phyloP scores from a whole-genome alignment of 2,329 filamentous ascomycete genomes.

The Calonectria leucothoes region DNA sequence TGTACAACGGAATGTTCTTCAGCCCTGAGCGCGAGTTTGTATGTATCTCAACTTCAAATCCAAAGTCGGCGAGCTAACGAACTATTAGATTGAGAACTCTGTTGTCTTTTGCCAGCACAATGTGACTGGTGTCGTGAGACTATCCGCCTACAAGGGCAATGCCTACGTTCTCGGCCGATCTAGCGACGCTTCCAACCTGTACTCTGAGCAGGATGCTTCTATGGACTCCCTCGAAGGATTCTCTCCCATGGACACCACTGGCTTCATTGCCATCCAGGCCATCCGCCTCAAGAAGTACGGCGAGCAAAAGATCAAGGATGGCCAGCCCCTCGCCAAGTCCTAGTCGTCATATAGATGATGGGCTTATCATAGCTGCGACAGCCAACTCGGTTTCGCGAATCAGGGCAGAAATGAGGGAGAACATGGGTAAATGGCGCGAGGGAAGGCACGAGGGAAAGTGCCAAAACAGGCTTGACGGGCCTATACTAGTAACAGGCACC shows the following conservation, averaged over 20 bases:
- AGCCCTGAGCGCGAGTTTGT: conserved; percentile 61
- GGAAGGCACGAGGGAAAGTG: too few species aligned
- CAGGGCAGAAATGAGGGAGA: too few species aligned
- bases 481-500: too few species aligned
- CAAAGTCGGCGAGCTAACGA: not conserved
- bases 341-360: not conserved
- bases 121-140: conserved; percentile 50
- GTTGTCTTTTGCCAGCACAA: conserved; percentile 67
- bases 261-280: conserved; percentile 74
- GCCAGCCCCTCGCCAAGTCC: conserved; percentile 26
- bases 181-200: conserved; percentile 55
- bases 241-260: conserved; percentile 54
- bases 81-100: conserved; percentile 63
- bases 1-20: conserved; percentile 66
- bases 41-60: not conserved
- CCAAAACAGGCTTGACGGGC: too few species aligned
- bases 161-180: conserved; percentile 56
- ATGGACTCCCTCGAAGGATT: conserved; percentile 61
- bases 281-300: conserved; percentile 66
- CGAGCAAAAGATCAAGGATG: conserved; percentile 28
- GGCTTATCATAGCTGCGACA: not conserved
- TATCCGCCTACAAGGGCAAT: conserved; percentile 46
- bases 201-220: conserved; percentile 57
- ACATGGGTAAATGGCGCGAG: too few species aligned
- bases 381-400: too few species aligned